phyloP scores from a whole-genome alignment of 768 basidiomycete genomes.

The Phaffia australis region DNA sequence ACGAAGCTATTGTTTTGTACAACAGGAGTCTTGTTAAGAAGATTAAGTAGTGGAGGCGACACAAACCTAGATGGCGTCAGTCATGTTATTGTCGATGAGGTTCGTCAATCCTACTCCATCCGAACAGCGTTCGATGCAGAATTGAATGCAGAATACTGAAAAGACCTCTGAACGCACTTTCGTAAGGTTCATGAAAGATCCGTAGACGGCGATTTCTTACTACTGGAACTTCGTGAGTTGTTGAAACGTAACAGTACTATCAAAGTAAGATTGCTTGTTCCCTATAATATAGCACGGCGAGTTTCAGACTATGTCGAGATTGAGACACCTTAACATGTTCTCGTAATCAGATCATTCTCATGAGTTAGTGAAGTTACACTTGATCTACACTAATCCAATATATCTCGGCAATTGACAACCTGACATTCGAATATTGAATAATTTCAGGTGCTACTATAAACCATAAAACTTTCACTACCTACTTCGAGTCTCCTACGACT shows the following conservation, averaged over 20 bases:
- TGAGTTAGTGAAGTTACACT: neutral
- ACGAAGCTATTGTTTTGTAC: constrained; percentile 84
- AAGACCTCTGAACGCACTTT: neutral
- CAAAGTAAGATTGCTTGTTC: constrained; percentile 53
- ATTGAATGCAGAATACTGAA: neutral
- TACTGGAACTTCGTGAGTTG: constrained; percentile 71
- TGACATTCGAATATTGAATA: constrained; percentile 41
- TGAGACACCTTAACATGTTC: neutral
- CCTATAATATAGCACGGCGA: neutral
- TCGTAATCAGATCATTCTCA: neutral
- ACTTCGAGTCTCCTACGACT: constrained; percentile 45
- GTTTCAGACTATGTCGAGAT: neutral
- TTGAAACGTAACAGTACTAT: constrained; percentile 53
- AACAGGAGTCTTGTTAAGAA: constrained; percentile 78
- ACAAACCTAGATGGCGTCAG: constrained; percentile 54
- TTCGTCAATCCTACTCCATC: constrained; percentile 33
- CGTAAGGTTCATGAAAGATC: constrained; percentile 78
- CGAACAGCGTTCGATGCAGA: neutral
- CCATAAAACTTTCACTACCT: constrained; percentile 67
- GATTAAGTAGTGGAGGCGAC: constrained; percentile 61
- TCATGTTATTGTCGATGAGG: constrained; percentile 86
- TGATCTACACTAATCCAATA: too few species aligned
- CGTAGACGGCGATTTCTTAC: constrained; percentile 77
- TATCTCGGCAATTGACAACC: neutral
- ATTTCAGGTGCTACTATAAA: constrained; percentile 67